These are phyloP conservation scores for Suillus variegatus DNA, from an alignment of 768 basidiomycete species.

Conservation along the genomic window DNA sequence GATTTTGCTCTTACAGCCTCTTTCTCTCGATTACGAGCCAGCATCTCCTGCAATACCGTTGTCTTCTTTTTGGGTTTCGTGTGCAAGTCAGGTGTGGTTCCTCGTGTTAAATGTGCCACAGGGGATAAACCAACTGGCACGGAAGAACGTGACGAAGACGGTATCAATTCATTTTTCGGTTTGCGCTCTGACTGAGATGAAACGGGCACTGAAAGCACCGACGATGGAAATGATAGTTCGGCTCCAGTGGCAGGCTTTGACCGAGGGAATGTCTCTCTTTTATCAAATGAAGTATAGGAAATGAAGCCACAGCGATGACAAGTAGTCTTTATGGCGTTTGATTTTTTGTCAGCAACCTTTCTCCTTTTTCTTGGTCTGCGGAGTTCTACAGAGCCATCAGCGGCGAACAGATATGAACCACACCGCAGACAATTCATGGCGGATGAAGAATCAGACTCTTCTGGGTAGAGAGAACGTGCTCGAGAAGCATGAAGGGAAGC, in stretches of 20 bases:
- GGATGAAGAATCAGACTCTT: constrained; percentile 21
- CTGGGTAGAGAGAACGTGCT: constrained; percentile 31
- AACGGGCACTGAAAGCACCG: neutral
- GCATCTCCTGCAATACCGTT: constrained; percentile 56
- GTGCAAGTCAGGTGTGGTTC: constrained; percentile 22
- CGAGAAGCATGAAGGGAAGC: constrained; percentile 63
- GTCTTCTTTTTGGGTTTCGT: constrained; percentile 54
- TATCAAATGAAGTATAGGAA: constrained; percentile 2
- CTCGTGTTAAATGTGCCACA: neutral
- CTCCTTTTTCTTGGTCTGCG: constrained; percentile 31
- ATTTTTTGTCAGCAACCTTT: constrained; percentile 17
- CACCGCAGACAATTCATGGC: constrained; percentile 51
- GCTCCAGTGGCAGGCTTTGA: constrained; percentile 1
- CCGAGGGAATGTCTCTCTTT: neutral
- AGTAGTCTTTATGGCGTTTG: constrained; percentile 12
- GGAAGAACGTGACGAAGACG: constrained; percentile 6
- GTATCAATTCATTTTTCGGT: neutral
- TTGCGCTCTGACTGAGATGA: neutral
- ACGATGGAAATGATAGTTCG: neutral
- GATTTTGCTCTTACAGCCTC: constrained; percentile 30
- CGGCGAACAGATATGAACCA: constrained; percentile 48
- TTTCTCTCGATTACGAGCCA: constrained; percentile 58
- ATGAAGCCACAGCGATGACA: constrained; percentile 25
- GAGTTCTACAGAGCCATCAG: constrained; percentile 38
- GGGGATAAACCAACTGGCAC: constrained; percentile 5